Base-by-base conservation (phyloP, 2,329 filamentous ascomycete genomes). In the Aureobasidium sp. region DNA sequence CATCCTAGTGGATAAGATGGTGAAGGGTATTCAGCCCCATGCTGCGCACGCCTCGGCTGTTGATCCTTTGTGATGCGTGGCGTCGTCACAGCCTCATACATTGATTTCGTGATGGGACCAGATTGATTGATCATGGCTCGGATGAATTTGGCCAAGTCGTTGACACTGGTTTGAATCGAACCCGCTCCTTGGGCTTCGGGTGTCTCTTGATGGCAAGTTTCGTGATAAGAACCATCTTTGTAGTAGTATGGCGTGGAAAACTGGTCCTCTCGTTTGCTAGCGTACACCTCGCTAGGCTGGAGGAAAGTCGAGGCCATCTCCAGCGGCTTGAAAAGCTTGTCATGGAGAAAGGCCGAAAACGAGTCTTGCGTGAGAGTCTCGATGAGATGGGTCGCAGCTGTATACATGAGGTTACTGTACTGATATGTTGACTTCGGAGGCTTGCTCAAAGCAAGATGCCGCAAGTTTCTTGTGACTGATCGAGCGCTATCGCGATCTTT, bases 351-450 rank as follows among this genome's bases (percentile, higher is more conserved):
- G 5, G 74, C 67, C 0, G 73, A 74, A 3, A 83, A 70, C 34
- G 69, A 68, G 12, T 65, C 64, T 0, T 74, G 75, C 0, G 74
- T 76, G 3, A 80, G 61, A 0, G 67, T 75, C 65, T 82, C 78
- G n/a, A 82, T 67, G 0, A 82, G 73, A 64, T 82, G 72, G 5
- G 76, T 76, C 2, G 76, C 73, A 1, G 74, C 73, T 1, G 72
- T 72, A 66, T 75, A 84, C 76, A 83, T 82, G 62, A 77, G 71
- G 67, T 84, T 83, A 67, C 73, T 77, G 67, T 84, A 84, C 63
- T 78, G 73, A 61, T 73, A 82, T 60, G 67, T 72, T 1, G 74
- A 73, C 1, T 82, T 74, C 5, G 80, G 74, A 64, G 81, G 77
- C 7, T 70, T 69, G 0, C 73, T 74, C 64, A 80, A 65, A 1